A percentile compares a stretch with the other conserved stretches of the same genome.
Conservation (phyloP, 352 stramenopile genomes). For the Phytophthora macrochlamydospora region DNA sequence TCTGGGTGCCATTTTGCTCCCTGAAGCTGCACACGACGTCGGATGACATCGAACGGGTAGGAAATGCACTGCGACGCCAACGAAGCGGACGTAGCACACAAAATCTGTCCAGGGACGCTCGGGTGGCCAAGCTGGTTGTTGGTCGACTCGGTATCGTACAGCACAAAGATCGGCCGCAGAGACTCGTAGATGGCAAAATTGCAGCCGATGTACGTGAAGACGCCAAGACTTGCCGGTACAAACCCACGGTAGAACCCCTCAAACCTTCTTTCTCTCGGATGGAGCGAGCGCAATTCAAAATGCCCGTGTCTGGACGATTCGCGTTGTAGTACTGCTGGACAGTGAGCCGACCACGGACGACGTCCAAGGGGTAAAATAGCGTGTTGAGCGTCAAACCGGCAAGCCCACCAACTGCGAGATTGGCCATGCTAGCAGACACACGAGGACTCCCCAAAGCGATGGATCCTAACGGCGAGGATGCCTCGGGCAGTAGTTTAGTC, state of each 20-base stretch:
- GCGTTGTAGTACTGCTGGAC: slow-evolving; percentile 69
- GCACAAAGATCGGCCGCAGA: slow-evolving; percentile 75
- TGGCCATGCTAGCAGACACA: slow-evolving; percentile 48
- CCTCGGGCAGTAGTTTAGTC: slow-evolving; percentile 20
- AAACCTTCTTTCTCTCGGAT: slow-evolving; percentile 57
- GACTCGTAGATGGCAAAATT: slow-evolving; percentile 88
- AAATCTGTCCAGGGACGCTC: slow-evolving; percentile 77
- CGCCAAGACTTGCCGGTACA: slow-evolving; percentile 64
- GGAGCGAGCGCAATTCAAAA: slow-evolving; percentile 57
- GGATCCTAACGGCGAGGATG: slow-evolving; percentile 16
- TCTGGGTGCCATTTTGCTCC: slow-evolving; percentile 61
- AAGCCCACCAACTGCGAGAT: slow-evolving; percentile 68
- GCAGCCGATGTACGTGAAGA: slow-evolving; percentile 85
- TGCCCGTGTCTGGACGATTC: slow-evolving; percentile 49
- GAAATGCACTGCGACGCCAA: slow-evolving; percentile 73
- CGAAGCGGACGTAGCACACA: slow-evolving; percentile 74
- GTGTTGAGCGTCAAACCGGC: slow-evolving; percentile 72
- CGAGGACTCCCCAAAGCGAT: slow-evolving; percentile 16
- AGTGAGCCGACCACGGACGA: slow-evolving; percentile 74
- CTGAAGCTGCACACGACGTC: slow-evolving; percentile 79
- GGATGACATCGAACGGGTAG: slow-evolving; percentile 85
- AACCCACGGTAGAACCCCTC: slow-evolving; percentile 81
- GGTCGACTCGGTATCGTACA: slow-evolving; percentile 71
- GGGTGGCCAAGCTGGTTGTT: slow-evolving; percentile 64
- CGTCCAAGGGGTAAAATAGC: slow-evolving; percentile 79